Evolutionary conservation across 306 rosid species (phyloP).

Genomic region (Quillaja saponaria): DNA sequence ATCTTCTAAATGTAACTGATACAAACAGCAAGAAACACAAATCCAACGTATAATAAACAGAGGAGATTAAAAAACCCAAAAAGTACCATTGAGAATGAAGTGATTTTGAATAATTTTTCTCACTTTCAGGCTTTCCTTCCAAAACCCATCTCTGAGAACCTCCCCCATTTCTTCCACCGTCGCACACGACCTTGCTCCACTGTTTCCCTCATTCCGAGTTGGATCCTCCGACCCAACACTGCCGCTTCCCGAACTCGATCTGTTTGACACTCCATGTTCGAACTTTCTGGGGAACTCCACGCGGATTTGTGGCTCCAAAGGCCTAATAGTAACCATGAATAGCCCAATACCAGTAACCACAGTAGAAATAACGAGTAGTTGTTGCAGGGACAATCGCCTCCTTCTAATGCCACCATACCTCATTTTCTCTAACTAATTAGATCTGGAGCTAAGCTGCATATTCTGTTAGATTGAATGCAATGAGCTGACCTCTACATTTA

Average conservation of each 20-base stretch:
- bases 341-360: slow-evolving; percentile 47
- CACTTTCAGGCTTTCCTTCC: slow-evolving; percentile 57
- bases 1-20: too few relatives aligned
- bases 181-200: slow-evolving; percentile 50
- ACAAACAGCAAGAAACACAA: background rate
- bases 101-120: slow-evolving; percentile 64
- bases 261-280: slow-evolving; percentile 29
- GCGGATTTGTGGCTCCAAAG: slow-evolving; percentile 56
- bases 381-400: slow-evolving; percentile 46
- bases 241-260: slow-evolving; percentile 22
- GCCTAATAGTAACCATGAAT: slow-evolving; percentile 50
- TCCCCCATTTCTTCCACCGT: slow-evolving; percentile 92
- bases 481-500: too few relatives aligned
- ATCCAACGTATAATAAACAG: slow-evolving; percentile 4
- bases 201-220: slow-evolving; percentile 6
- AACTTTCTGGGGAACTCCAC: slow-evolving; percentile 32
- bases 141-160: slow-evolving; percentile 39
- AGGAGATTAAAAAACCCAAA: background rate
- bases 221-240: slow-evolving; percentile 8
- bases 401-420: slow-evolving; percentile 59
- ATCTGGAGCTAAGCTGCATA: slow-evolving; percentile 37
- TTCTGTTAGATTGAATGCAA: too few relatives aligned
- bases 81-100: slow-evolving; percentile 63
- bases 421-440: slow-evolving; percentile 42
- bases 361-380: slow-evolving; percentile 50